phyloP scores from a whole-genome alignment of 139 green algal genomes.

The Limnomonas spitsbergensis region DNA sequence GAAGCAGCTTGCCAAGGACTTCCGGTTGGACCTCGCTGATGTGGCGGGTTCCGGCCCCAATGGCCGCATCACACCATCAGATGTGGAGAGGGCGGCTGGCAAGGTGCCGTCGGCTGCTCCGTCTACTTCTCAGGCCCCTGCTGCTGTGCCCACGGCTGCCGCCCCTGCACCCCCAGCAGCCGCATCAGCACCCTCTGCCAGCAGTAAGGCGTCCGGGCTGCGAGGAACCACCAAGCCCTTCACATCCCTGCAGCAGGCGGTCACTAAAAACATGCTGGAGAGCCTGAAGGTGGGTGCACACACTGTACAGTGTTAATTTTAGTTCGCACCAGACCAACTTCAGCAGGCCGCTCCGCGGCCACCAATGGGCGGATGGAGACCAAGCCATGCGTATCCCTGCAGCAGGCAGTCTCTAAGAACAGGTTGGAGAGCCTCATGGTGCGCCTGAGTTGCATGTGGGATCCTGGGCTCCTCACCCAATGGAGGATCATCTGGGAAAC shows the following conservation, averaged over 20 bases:
- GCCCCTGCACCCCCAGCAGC: conserved; percentile 33
- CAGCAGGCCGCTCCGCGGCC: no score
- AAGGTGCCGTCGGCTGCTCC: conserved; percentile 35
- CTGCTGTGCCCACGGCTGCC: conserved; percentile 35
- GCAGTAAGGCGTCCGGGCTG: conserved; percentile 75
- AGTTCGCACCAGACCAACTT: no score
- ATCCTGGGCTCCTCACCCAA: no score
- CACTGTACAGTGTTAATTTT: no score
- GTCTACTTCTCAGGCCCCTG: conserved; percentile 36
- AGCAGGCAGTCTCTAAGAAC: conserved; percentile 88
- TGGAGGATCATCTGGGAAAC: no score
- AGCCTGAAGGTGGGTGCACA: conserved; percentile 74
- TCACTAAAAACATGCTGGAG: conserved; percentile 92
- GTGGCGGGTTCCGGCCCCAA: conserved; percentile 80
- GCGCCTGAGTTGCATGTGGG: no score
- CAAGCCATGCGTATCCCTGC: conserved; percentile 85
- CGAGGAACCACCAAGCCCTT: conserved; percentile 88
- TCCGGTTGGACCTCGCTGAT: conserved; percentile 74
- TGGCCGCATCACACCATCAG: conserved; percentile 89
- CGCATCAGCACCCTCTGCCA: conserved; percentile 31
- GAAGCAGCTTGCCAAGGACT: conserved; percentile 91
- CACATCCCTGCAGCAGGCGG: conserved; percentile 83
- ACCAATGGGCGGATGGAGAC: no score
- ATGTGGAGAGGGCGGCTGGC: conserved; percentile 79
- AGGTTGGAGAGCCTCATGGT: conserved; percentile 92